phyloP scores from a whole-genome alignment of 106 monocot species.

The Dactylorhiza incarnata region DNA sequence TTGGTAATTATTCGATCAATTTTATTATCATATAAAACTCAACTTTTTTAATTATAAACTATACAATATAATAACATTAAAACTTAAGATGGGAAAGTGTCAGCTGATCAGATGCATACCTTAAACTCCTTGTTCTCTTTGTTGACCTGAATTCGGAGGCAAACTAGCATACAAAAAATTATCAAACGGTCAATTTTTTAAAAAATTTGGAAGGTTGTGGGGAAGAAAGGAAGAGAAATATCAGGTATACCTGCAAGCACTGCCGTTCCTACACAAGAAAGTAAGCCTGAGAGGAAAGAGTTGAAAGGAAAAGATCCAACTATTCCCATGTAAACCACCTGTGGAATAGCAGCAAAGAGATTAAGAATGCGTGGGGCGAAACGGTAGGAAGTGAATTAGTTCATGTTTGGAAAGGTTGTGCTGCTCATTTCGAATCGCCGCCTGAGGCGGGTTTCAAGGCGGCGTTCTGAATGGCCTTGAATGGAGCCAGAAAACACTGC shows the following conservation, averaged over 20 bases:
- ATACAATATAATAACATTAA: too few relatives aligned
- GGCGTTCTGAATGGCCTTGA: too few relatives aligned
- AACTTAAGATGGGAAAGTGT: too few relatives aligned
- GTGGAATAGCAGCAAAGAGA: background rate
- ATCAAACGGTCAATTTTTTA: background rate
- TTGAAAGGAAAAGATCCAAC: constrained; percentile 99
- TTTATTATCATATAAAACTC: too few relatives aligned
- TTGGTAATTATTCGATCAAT: too few relatives aligned
- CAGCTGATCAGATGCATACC: constrained; percentile 24
- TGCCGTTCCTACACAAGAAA: constrained; percentile 87
- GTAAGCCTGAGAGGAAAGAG: constrained; percentile 91
- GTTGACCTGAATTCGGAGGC: constrained; percentile 99
- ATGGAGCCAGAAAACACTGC: too few relatives aligned
- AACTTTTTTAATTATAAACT: too few relatives aligned
- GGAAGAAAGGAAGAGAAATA: background rate
- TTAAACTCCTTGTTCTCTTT: constrained; percentile 99
- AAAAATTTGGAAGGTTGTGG: background rate
- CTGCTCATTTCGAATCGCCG: too few relatives aligned
- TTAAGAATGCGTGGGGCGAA: background rate
- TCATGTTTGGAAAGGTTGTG: too few relatives aligned
- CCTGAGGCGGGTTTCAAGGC: too few relatives aligned
- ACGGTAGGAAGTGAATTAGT: background rate
- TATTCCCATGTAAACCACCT: constrained; percentile 90
- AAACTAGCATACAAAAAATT: constrained; percentile 44
- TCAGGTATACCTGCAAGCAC: constrained; percentile 64